Conservation (phyloP, 2,329 filamentous ascomycete genomes). For the Capronia epimyces region DNA sequence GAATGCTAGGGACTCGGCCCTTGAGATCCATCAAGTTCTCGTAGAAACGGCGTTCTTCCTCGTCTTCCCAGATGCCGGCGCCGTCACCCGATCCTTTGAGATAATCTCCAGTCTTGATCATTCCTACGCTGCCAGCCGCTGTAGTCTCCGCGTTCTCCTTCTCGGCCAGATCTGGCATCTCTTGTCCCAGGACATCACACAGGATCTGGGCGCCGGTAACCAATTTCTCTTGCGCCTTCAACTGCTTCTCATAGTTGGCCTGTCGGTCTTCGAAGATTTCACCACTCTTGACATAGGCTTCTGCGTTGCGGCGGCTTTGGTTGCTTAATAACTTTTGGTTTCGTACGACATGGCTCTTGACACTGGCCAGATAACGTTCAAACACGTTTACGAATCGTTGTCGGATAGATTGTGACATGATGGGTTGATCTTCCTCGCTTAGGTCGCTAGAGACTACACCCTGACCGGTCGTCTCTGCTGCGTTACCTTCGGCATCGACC, state of each 20-base stretch:
- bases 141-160: conserved; percentile 63
- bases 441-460: conserved; percentile 40
- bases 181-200: conserved; percentile 77
- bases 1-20: conserved; percentile 87
- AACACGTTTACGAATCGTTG: conserved; percentile 82
- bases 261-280: conserved; percentile 98
- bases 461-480: conserved; percentile 48
- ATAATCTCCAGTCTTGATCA: conserved; percentile 92
- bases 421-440: conserved; percentile 60
- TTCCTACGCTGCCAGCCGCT: conserved; percentile 73
- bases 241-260: conserved; percentile 87
- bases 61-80: conserved; percentile 95
- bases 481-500: conserved; percentile 72
- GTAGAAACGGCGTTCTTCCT: conserved; percentile 96
- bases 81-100: conserved; percentile 84
- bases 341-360: conserved; percentile 79
- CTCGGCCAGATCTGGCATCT: conserved; percentile 91
- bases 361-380: conserved; percentile 83
- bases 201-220: conserved; percentile 84
- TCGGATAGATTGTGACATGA: conserved; percentile 70
- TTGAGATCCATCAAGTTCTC: conserved; percentile 94
- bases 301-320: conserved; percentile 90
- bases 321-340: conserved; percentile 83
- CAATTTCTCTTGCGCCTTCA: conserved; percentile 87
- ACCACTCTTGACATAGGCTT: conserved; percentile 96